Percentiles rank a stretch among this genome's conserved stretches.
These are phyloP conservation scores for Aspergillus oerlinghausenensis DNA, from an alignment of 2,329 filamentous ascomycete species.

Conservation along the genomic window DNA sequence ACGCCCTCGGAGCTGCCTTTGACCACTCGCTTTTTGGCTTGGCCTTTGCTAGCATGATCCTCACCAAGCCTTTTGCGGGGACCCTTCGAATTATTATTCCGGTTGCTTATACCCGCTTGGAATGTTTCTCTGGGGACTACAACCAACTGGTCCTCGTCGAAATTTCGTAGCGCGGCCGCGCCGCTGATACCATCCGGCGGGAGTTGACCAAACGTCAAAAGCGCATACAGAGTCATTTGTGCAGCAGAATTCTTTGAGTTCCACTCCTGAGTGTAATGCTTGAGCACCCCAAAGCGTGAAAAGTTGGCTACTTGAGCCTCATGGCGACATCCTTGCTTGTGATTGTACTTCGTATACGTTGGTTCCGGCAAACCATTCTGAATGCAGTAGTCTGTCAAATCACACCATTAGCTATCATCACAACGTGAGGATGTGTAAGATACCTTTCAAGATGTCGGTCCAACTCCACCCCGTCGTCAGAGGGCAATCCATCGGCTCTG, in stretches of 20 bases:
- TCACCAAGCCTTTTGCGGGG: neutral
- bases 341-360: constrained; percentile 20
- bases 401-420: neutral
- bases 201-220: constrained; percentile 13
- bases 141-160: neutral
- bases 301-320: constrained; percentile 19
- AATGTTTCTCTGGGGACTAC: constrained; percentile 1
- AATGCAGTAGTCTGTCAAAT: constrained; percentile 20
- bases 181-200: constrained; percentile 1
- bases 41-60: neutral
- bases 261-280: constrained; percentile 16
- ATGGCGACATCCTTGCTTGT: constrained; percentile 22
- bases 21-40: neutral
- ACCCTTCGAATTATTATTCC: neutral
- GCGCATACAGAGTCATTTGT: constrained; percentile 22
- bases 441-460: constrained; percentile 26
- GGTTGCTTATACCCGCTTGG: neutral
- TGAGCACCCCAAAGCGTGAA: constrained; percentile 16
- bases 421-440: neutral
- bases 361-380: constrained; percentile 13
- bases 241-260: constrained; percentile 27
- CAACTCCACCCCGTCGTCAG: constrained; percentile 23
- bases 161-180: constrained; percentile 1
- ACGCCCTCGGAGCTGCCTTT: neutral
- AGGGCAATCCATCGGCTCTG: constrained; percentile 17